These are phyloP conservation scores for Aspergillus glaucus DNA, from an alignment of 2,329 filamentous ascomycete species.

Conservation along the genomic window DNA sequence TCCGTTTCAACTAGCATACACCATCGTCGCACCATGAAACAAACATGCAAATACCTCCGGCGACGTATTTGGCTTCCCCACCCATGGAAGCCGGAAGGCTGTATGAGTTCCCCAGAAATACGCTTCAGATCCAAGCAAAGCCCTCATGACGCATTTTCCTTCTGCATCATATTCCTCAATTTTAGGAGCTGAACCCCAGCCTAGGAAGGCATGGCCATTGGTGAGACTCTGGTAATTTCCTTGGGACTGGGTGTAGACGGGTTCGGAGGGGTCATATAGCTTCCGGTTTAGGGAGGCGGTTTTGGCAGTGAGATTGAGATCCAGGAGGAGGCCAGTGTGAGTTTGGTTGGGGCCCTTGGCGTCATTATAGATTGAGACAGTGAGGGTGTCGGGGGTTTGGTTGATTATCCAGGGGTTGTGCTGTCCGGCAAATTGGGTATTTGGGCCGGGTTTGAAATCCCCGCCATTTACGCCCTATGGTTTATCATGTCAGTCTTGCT, in stretches of 20 bases:
- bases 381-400: conserved; percentile 20
- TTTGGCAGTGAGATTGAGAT: conserved; percentile 14
- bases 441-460: conserved; percentile 14
- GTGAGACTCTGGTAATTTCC: conserved; percentile 19
- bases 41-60: conserved; percentile 14
- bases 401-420: conserved; percentile 27
- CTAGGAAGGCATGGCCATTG: conserved; percentile 21
- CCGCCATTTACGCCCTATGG: conserved; percentile 18
- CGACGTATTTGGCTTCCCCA: conserved; percentile 11
- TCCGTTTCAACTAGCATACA: conserved; percentile 36
- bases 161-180: conserved; percentile 25
- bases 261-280: conserved; percentile 16
- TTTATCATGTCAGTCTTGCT: neutral
- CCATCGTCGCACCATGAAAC: conserved; percentile 8
- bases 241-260: conserved; percentile 18
- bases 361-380: conserved; percentile 25
- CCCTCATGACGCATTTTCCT: conserved; percentile 24
- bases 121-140: conserved; percentile 27
- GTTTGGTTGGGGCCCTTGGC: conserved; percentile 13
- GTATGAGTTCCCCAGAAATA: conserved; percentile 4
- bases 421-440: conserved; percentile 21
- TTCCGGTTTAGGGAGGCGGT: conserved; percentile 12
- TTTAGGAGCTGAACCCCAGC: conserved; percentile 26
- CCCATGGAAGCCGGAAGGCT: conserved; percentile 13
- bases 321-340: conserved; percentile 14